Evolutionary conservation across 2,329 filamentous ascomycete genomes (phyloP), one percentile per base, ranked within the genome.

Genomic region (Harringtonia aguacate): DNA sequence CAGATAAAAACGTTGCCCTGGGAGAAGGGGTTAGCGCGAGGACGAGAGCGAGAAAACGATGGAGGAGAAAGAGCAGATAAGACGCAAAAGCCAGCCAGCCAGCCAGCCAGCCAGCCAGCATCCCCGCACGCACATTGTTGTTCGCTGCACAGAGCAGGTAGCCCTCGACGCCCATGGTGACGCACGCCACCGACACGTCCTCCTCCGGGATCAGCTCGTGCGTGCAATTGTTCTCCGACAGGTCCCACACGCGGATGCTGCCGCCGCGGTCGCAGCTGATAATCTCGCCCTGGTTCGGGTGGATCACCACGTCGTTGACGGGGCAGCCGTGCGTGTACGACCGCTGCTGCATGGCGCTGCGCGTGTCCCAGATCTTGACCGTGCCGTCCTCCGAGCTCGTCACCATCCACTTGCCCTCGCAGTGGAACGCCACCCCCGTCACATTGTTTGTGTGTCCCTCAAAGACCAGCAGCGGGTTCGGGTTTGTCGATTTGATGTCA

Each of bases 321-420:
- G 92, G 81, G 29, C 80, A 82, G 43, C 84, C 85, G 61, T 98
- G 92, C 53, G 77, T 82, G 62, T 98, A 98, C 64, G 90, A 95
- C 44, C 92, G 79, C 65, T 98, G 92, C 44, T 97, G 79, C 46
- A 76, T 81, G 37, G 86, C 90, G 13, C 76, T 85, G 38, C 89
- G 73, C 6, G 88, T 95, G 61, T 95, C 90, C 89, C 89, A 95
- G 51, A 95, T 94, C 71, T 94, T 94, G 58, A 95, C 89, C 1
- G 87, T 94, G 55, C 89, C 86, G 59, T 98, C 92, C 64, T 98
- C 92, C 38, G 86, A 94, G 62, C 85, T 94, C 10, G 92, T 98
- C 17, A 97, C 92, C 86, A 98, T 95, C 92, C 92, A 98, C 67
- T 98, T 98, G 12, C 90, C 89, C 64, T 98, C 92, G 61, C 90